These are phyloP conservation scores for Tephrocybe sp. DNA, from an alignment of 768 basidiomycete genomes.

Conservation along the genomic window DNA sequence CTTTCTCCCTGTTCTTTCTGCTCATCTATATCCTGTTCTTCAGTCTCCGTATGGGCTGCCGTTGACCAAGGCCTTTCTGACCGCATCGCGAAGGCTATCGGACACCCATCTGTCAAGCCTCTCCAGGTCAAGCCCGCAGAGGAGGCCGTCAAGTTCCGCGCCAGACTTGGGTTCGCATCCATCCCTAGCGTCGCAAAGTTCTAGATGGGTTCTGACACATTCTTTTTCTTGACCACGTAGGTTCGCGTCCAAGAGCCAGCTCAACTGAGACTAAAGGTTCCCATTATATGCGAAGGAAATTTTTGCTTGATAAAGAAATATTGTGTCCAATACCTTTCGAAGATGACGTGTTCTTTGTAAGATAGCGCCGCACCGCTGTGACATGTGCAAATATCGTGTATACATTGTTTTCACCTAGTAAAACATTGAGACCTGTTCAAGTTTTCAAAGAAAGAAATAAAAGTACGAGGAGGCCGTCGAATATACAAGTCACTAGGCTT, in stretches of 20 bases:
- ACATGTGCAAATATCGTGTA: no score
- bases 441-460: no score
- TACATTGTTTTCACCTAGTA: no score
- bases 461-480: no score
- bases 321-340: no score
- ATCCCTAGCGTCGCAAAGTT: slow-evolving; percentile 12
- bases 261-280: slow-evolving; percentile 3
- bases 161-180: slow-evolving; percentile 32
- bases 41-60: slow-evolving; percentile 78
- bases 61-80: slow-evolving; percentile 76
- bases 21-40: neutral
- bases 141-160: slow-evolving; percentile 56
- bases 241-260: slow-evolving; percentile 9
- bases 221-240: slow-evolving; percentile 6
- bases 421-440: no score
- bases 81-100: slow-evolving; percentile 76
- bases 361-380: no score
- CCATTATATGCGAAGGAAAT: no score
- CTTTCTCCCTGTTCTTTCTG: neutral
- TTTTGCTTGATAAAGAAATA: no score
- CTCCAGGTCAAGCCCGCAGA: slow-evolving; percentile 59
- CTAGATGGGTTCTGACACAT: slow-evolving; percentile 10
- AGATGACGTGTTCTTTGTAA: no score
- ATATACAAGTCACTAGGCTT: no score
- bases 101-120: slow-evolving; percentile 55